These are phyloP conservation scores for Mycena vitilis DNA, from an alignment of 768 basidiomycete species.

Conservation along the genomic window DNA sequence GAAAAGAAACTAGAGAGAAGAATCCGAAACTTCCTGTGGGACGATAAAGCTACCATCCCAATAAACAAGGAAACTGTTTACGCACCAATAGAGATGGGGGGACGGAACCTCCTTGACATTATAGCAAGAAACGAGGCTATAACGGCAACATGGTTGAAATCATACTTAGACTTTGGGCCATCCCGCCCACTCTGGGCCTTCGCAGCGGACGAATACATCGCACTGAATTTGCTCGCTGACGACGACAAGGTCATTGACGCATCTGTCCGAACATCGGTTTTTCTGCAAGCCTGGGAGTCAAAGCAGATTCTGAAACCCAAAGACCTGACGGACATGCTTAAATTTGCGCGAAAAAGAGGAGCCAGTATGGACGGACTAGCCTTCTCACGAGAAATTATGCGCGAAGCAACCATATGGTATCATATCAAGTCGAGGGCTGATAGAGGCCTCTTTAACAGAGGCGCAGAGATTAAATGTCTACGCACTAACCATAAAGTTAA, in stretches of 20 bases:
- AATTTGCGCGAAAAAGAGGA: constrained; percentile 4
- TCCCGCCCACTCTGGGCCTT: constrained; percentile 15
- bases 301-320: not conserved
- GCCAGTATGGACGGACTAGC: constrained; percentile 26
- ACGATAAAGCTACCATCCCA: not conserved
- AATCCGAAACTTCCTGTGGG: constrained; percentile 26
- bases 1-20: constrained; percentile 13
- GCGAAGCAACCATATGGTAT: constrained; percentile 28
- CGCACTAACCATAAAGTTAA: constrained; percentile 7
- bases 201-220: constrained; percentile 11
- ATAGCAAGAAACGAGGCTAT: constrained; percentile 17
- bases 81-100: constrained; percentile 8
- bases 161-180: constrained; percentile 4
- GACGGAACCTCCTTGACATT: no score
- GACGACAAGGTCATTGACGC: not conserved
- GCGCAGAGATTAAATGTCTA: constrained; percentile 13
- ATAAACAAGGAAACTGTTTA: constrained; percentile 20
- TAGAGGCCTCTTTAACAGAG: not conserved
- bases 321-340: constrained; percentile 20
- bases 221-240: not conserved
- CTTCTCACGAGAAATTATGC: constrained; percentile 17
- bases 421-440: constrained; percentile 14
- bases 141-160: constrained; percentile 29
- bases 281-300: constrained; percentile 14
- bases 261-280: not conserved